Percentiles rank a stretch among this genome's conserved stretches.
Evolutionary conservation across 768 basidiomycete species (phyloP).

Genomic region (Kwoniella dejecticola): DNA sequence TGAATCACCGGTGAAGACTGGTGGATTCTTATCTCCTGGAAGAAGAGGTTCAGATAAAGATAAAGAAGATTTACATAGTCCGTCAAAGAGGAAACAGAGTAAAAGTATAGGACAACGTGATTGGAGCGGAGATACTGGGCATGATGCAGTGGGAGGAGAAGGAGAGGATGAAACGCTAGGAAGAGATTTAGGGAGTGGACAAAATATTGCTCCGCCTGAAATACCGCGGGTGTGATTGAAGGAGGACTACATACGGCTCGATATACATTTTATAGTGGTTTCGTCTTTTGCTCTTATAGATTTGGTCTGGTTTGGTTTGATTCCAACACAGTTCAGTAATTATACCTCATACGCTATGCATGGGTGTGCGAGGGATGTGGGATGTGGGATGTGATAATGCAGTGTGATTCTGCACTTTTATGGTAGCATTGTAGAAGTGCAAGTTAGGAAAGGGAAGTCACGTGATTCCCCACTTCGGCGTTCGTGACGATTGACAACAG

Average conservation of each 20-base stretch:
- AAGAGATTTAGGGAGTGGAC: conserved; percentile 9
- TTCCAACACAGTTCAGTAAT: no score
- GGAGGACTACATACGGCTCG: neutral
- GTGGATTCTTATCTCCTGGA: conserved; percentile 5
- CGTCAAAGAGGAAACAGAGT: conserved; percentile 30
- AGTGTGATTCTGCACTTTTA: no score
- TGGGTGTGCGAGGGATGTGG: no score
- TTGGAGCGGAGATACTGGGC: conserved; percentile 19
- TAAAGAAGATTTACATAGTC: conserved; percentile 22
- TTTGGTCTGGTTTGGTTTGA: no score
- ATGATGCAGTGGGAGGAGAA: conserved; percentile 13
- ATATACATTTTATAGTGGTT: neutral
- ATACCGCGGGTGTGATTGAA: conserved; percentile 22
- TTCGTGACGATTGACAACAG: neutral
- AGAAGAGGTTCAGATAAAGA: neutral
- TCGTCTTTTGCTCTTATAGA: no score
- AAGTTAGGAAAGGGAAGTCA: no score
- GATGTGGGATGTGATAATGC: no score
- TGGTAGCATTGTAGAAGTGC: no score
- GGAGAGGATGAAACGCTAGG: conserved; percentile 29
- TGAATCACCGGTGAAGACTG: conserved; percentile 12
- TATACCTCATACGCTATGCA: neutral
- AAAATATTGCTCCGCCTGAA: conserved; percentile 9
- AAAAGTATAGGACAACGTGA: conserved; percentile 18
- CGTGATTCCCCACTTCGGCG: no score